These are phyloP conservation scores for Tephrocybe sp. DNA, from an alignment of 768 basidiomycete genomes.

Conservation along the genomic window DNA sequence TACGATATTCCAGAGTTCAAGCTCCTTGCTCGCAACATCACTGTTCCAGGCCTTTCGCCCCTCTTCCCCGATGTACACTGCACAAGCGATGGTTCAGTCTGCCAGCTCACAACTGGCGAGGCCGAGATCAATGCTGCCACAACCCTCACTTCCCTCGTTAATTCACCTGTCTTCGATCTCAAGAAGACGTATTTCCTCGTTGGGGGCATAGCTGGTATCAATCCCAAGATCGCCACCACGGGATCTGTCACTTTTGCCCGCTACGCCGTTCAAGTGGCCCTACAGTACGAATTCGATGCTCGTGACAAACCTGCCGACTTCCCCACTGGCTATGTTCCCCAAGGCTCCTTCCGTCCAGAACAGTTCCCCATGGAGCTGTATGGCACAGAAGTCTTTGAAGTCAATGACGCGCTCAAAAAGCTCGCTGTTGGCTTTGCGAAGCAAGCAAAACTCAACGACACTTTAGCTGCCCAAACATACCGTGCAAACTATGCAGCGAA, in stretches of 20 bases:
- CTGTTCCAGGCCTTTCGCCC: conserved; percentile 11
- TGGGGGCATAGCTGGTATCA: conserved; percentile 14
- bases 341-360: conserved; percentile 7
- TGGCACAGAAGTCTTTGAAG: conserved; percentile 15
- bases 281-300: conserved; percentile 14
- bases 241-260: conserved; percentile 15
- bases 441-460: conserved; percentile 11
- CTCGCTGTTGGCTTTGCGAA: conserved; percentile 11
- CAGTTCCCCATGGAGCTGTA: conserved; percentile 11
- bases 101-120: conserved; percentile 13
- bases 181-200: conserved; percentile 13
- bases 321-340: conserved; percentile 13
- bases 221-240: conserved; percentile 9
- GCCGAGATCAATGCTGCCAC: conserved; percentile 15
- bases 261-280: conserved; percentile 12
- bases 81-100: conserved; percentile 7
- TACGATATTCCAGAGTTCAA: conserved; percentile 11
- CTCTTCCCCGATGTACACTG: conserved; percentile 13
- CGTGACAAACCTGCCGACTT: conserved; percentile 12
- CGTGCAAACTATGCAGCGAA: conserved; percentile 5
- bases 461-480: conserved; percentile 1
- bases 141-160: conserved; percentile 12
- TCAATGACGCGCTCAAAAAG: conserved; percentile 10
- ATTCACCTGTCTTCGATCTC: conserved; percentile 9
- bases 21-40: conserved; percentile 10